Base-by-base conservation (phyloP, 805 yeast species). In the Danielia reshetovae region DNA sequence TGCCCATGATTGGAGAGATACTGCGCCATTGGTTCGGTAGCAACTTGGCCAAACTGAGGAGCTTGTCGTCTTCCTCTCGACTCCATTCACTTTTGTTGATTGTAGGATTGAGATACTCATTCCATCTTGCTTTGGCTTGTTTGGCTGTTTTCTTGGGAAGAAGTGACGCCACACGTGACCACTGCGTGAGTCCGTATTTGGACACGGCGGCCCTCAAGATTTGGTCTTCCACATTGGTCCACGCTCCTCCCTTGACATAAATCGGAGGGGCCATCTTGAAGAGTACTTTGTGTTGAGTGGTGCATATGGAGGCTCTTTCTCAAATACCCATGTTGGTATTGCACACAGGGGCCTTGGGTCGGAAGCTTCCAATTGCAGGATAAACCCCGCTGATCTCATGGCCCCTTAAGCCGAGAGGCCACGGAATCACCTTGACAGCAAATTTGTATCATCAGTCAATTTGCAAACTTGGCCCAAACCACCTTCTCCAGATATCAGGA, bases 21-120 rank as follows among this genome's bases (percentile, higher is more conserved):
- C 93, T 78, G 29, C 95, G 74, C 98, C 98, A 90, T 60, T 89
- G 97, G 42, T 89, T 87, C 1, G 97, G 97, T 46, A 89, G 62
- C 22, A 79, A 57, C 46, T 76, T 74, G 0, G 85, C 88, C 39
- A 87, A 50, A 22, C 74, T 70, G 37, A 88, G 55, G 30, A 90
- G 64, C 51, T 74, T 74, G 29, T 75, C 79, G 55, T 90, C 98
- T 40, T 89, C 95, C 18, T 76, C 81, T 18, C 70, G 65, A 0
- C 82, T 61, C 93, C 96, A 93, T 18, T 72, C 80, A 1, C 59
- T 39, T 43, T 77, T 77, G 50, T 73, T 66, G 31, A 90, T 70
- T 4, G 68, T 57, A 1, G 97, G 97, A 54, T 80, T 82, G 24
- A 90, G 62, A 76, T 82, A 88, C 51, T 90, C 96, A 32, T 68